A percentile compares a stretch with the other conserved stretches of the same genome.
Evolutionary conservation across 106 monocot species (phyloP).

Genomic region (Dendrobium catenatum): DNA sequence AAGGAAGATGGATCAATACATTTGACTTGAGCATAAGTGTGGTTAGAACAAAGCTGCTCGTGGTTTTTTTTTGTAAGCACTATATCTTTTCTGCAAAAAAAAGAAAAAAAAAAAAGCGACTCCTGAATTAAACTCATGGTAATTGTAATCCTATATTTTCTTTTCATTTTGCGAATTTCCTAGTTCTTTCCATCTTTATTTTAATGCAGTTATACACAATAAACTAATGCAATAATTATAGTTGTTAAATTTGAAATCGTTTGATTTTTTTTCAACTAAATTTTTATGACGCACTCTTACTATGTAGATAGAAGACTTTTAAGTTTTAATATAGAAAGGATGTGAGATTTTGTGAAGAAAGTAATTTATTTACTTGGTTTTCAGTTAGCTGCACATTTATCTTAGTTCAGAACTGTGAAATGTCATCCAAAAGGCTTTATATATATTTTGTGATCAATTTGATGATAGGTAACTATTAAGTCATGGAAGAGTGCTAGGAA

Average conservation of each 20-base stretch:
- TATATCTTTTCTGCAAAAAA: no score
- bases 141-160: background rate
- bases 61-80: no score
- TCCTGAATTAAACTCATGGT: background rate
- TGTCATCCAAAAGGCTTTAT: background rate
- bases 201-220: background rate
- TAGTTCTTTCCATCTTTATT: background rate
- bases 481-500: conserved; percentile 25
- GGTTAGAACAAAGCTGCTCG: background rate
- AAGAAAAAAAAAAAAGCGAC: no score
- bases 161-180: background rate
- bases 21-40: background rate
- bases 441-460: background rate
- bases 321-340: background rate
- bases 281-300: background rate
- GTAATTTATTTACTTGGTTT: conserved; percentile 7
- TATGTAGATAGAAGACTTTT: background rate
- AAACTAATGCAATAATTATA: background rate
- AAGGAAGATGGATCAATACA: background rate
- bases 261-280: background rate
- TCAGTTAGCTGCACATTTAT: conserved; percentile 30
- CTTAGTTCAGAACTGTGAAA: background rate
- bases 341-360: conserved; percentile 22
- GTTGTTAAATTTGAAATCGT: background rate
- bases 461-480: conserved; percentile 37